A percentile compares a stretch with the other conserved stretches of the same genome.
Evolutionary conservation across 2,329 filamentous ascomycete species (phyloP).

Genomic region (Didymella exigua): DNA sequence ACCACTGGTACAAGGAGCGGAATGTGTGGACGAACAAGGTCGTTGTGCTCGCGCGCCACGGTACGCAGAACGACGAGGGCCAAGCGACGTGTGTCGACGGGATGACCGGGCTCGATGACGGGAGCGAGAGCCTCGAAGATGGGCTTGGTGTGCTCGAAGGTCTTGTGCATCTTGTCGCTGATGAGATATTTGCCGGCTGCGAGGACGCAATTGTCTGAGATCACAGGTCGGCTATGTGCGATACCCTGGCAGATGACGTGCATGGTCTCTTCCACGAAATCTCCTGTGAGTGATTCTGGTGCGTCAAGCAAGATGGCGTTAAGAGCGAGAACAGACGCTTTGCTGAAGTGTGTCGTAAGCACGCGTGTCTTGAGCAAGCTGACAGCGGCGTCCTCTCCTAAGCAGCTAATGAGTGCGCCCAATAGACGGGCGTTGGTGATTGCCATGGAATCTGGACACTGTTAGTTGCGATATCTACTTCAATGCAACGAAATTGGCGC

Average conservation of each 20-base stretch:
- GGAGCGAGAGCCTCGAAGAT: constrained; percentile 79
- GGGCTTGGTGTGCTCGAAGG: constrained; percentile 76
- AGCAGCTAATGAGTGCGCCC: constrained; percentile 85
- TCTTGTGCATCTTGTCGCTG: constrained; percentile 65
- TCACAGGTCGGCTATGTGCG: constrained; percentile 71
- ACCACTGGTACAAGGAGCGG: constrained; percentile 78
- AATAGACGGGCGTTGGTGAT: constrained; percentile 91
- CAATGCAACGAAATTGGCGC: constrained; percentile 2
- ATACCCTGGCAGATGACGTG: constrained; percentile 82
- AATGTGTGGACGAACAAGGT: constrained; percentile 81
- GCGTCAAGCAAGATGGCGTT: constrained; percentile 89
- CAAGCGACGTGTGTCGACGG: constrained; percentile 83
- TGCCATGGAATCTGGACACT: constrained; percentile 66
- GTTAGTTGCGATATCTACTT: not conserved
- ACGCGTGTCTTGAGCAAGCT: constrained; percentile 71
- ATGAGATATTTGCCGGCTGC: constrained; percentile 91
- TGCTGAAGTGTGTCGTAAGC: constrained; percentile 75
- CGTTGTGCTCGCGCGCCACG: constrained; percentile 76
- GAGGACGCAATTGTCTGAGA: constrained; percentile 86
- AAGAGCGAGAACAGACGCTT: constrained; percentile 80
- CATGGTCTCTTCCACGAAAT: constrained; percentile 74
- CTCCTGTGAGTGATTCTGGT: constrained; percentile 69
- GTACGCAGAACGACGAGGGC: constrained; percentile 88
- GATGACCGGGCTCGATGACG: constrained; percentile 76
- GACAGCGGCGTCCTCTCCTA: constrained; percentile 72